Conservation (phyloP, 164 flowering plant genomes). For the Berberis vulgaris region DNA sequence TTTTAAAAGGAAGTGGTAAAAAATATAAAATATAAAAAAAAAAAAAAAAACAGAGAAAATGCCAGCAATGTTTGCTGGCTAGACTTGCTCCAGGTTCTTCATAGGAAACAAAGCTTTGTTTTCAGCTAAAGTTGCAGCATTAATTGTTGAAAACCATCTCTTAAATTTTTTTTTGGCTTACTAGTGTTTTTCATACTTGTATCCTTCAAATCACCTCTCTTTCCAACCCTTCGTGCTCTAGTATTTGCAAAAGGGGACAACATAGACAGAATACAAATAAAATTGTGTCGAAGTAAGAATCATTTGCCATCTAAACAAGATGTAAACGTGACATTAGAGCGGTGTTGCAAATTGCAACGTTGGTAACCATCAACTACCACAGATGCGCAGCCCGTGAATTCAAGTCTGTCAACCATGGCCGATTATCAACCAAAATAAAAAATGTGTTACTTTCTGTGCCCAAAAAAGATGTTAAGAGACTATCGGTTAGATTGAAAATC, state of each 20-base stretch:
- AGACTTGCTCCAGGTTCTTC: constrained; percentile 50
- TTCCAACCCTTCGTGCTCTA: constrained; percentile 37
- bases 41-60: too few relatives aligned
- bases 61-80: constrained; percentile 40
- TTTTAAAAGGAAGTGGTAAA: too few relatives aligned
- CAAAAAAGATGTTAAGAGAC: constrained; percentile 59
- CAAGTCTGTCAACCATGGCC: too few relatives aligned
- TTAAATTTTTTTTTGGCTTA: too few relatives aligned
- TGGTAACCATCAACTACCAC: constrained; percentile 95
- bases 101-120: constrained; percentile 54
- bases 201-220: too few relatives aligned
- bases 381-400: too few relatives aligned
- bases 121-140: too few relatives aligned
- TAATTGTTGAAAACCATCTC: too few relatives aligned
- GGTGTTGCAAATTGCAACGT: constrained; percentile 31
- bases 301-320: background rate
- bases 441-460: constrained; percentile 55
- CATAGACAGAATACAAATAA: constrained; percentile 56
- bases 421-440: too few relatives aligned
- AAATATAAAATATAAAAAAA: too few relatives aligned
- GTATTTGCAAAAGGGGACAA: constrained; percentile 87
- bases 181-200: too few relatives aligned
- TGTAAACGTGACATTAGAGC: background rate
- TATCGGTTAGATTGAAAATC: constrained; percentile 92
- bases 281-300: too few relatives aligned